Base-by-base conservation (phyloP, 805 yeast species). In the Kodamaea restingae region DNA sequence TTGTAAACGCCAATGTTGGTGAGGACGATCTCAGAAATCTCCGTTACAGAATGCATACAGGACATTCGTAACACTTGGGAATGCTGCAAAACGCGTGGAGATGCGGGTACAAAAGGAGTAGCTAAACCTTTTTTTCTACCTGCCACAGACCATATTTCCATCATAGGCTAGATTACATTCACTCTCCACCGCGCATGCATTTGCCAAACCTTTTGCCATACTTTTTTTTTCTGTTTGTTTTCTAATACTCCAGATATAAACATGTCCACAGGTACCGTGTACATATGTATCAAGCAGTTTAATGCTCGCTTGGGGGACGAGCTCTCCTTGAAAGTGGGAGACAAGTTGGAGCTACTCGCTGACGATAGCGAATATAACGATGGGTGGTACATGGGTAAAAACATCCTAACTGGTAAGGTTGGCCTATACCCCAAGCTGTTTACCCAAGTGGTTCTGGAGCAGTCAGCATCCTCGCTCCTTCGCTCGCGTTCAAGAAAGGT, bases 341-440 rank as follows among this genome's bases (percentile, higher is more conserved):
- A 93, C 56, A 80, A 78, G 44, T 73, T 93, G 41, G 95, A 88
- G 58, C 87, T 93, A 6, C 77, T 93, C 15, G 87, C 95, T 32
- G 96, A 88, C 61, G 98, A 93, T 62, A 76, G 82, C 45, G 96
- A 87, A 54, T 93, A 84, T 60, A 84, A 86, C 51, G 98, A 93
- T 61, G 97, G 98, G 12, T 93, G 99, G 99, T 93, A 83, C 56
- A 84, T 86, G 72, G 96, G 96, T 3, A 80, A 78, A 43, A 90
- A 90, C 50, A 55, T 87, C 36, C 55, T 75, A 36, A 80, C 91
- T 0, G 76, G 78, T 39, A 74, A 76, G 38, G 91, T 87, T 9
- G 98, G 98, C 0, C 66, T 91, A 30, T 93, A 88, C 55, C 98
- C 98, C 10, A 85, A 84, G 48, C 79, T 88, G 3, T 91, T 91